These are phyloP conservation scores for Eucommia ulmoides DNA, from an alignment of 257 asterid genomes.

Conservation along the genomic window DNA sequence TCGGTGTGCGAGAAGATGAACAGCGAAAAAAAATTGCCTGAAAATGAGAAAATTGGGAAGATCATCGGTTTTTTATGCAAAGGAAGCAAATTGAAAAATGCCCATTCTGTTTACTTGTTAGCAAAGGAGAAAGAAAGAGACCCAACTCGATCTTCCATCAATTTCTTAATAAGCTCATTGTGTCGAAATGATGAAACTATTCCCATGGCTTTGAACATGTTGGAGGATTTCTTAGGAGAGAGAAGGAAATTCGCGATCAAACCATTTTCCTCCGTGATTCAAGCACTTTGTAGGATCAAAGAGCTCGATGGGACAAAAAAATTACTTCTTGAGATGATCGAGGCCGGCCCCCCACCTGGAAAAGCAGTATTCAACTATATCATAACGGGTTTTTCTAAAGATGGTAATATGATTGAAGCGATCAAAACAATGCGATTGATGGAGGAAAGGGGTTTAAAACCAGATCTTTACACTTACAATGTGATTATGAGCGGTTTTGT, in stretches of 20 bases:
- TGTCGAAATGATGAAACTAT: conserved; percentile 31
- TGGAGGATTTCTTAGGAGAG: conserved; percentile 34
- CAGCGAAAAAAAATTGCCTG: conserved; percentile 37
- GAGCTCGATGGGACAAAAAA: conserved; percentile 50
- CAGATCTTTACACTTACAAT: conserved; percentile 65
- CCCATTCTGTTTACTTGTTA: conserved; percentile 51
- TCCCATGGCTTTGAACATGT: conserved; percentile 47
- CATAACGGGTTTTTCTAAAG: conserved; percentile 54
- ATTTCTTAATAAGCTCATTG: conserved; percentile 45
- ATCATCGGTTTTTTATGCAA: conserved; percentile 53
- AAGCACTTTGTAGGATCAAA: conserved; percentile 59
- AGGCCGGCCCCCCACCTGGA: conserved; percentile 78
- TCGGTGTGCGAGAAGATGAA: conserved; percentile 69
- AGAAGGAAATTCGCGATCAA: conserved; percentile 37
- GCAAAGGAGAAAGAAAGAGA: conserved; percentile 48
- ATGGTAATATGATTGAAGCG: conserved; percentile 56
- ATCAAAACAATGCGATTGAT: conserved; percentile 29
- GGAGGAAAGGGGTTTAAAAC: conserved; percentile 74
- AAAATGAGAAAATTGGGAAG: conserved; percentile 45
- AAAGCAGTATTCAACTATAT: conserved; percentile 47
- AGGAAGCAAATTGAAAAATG: conserved; percentile 59
- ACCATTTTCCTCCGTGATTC: conserved; percentile 49
- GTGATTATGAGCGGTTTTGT: conserved; percentile 65
- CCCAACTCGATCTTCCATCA: conserved; percentile 35
- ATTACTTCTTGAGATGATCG: conserved; percentile 57